Evolutionary conservation across 2,329 filamentous ascomycete genomes (phyloP).

Genomic region (Calonectria pauciramosa): DNA sequence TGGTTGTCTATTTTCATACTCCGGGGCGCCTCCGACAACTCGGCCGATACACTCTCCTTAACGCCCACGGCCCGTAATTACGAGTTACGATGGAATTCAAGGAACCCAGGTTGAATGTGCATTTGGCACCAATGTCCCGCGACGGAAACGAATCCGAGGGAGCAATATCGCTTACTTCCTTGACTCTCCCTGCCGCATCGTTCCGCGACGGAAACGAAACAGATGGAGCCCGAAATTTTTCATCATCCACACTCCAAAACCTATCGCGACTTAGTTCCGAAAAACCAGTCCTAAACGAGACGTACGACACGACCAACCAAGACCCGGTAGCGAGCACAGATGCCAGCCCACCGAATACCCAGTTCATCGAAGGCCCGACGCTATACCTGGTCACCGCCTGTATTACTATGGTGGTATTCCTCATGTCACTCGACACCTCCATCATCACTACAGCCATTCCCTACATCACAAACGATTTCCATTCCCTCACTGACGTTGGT

Average conservation of each 20-base stretch:
- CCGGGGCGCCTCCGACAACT: not conserved
- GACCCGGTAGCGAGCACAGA: not conserved
- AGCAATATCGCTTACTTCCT: not conserved
- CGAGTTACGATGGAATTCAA: not conserved
- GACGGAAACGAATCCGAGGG: not conserved
- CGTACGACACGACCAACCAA: not conserved
- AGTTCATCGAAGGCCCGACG: not conserved
- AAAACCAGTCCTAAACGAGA: not conserved
- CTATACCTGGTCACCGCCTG: not conserved
- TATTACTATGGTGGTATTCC: slow-evolving; percentile 6
- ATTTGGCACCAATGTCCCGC: not conserved
- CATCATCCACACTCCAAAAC: not conserved
- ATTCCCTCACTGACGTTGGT: slow-evolving; percentile 1
- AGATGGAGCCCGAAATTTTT: not conserved
- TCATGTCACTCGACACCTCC: slow-evolving; percentile 1
- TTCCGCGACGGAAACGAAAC: not conserved
- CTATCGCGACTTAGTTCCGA: not conserved
- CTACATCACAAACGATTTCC: slow-evolving; percentile 4
- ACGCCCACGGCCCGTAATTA: not conserved
- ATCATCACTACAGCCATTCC: slow-evolving; percentile 11
- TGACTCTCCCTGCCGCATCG: not conserved
- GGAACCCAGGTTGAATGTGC: not conserved
- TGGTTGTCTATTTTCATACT: not conserved
- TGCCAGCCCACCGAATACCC: not conserved
- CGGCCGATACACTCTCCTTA: not conserved